Conservation (phyloP, 305 asterid genomes). For the Solanum hybrid region DNA sequence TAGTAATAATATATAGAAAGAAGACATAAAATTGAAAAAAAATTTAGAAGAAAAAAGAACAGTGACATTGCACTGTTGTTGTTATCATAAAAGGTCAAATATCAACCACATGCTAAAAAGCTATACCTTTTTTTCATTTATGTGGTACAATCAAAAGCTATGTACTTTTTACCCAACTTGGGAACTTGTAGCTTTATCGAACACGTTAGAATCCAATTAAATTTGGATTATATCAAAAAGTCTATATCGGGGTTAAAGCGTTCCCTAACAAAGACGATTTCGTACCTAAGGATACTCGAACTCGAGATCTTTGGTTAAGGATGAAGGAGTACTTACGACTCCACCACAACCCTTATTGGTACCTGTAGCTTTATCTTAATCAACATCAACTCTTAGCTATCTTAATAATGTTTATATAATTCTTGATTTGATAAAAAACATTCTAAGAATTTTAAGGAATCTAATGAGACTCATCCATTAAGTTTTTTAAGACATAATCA, state of each 20-base stretch:
- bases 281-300: no score
- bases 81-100: constrained; percentile 23
- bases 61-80: constrained; percentile 3
- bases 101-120: constrained; percentile 30
- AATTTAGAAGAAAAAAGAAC: neutral
- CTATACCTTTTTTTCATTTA: neutral
- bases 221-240: accelerated
- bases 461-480: neutral
- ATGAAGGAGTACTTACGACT: neutral
- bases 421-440: neutral
- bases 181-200: neutral
- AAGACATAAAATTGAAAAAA: constrained; percentile 7
- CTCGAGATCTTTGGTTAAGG: accelerated
- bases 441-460: neutral
- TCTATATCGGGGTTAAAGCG: accelerated
- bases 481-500: neutral
- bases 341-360: neutral
- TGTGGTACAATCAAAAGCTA: constrained; percentile 12
- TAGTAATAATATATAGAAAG: neutral
- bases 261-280: accelerated
- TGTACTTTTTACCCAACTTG: constrained; percentile 9
- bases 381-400: constrained; percentile 5
- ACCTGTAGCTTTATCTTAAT: neutral
- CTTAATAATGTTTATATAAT: neutral
- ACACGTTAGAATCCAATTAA: neutral